Percentiles rank a stretch among this genome's conserved stretches.
These are phyloP conservation scores for Blastocystis sp. DNA, from an alignment of 352 stramenopile genomes.

Conservation along the genomic window DNA sequence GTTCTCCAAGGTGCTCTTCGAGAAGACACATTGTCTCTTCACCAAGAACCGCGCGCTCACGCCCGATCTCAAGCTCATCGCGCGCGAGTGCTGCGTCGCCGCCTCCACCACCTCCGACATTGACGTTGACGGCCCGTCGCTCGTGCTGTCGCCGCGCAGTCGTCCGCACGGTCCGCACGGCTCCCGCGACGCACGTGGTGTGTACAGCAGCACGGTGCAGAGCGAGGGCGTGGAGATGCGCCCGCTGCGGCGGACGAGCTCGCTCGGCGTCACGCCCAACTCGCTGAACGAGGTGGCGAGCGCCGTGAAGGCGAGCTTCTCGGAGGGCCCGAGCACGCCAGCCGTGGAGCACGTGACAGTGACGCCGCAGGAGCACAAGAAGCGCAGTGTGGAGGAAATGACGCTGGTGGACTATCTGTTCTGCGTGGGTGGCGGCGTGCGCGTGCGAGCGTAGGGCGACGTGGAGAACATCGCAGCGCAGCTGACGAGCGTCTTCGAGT, in stretches of 20 bases:
- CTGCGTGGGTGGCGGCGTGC: neutral
- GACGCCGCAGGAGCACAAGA: neutral
- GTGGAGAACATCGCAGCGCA: slow-evolving; percentile 5
- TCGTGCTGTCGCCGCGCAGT: neutral
- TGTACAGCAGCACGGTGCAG: neutral
- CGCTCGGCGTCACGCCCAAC: neutral
- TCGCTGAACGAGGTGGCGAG: neutral
- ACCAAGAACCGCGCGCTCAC: neutral
- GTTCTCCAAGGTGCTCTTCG: neutral
- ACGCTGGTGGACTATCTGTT: slow-evolving; percentile 44
- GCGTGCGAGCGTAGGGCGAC: slow-evolving; percentile 6
- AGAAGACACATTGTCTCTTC: neutral
- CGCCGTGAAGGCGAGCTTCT: neutral
- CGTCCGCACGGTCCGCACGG: neutral
- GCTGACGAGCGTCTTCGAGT: slow-evolving; percentile 18
- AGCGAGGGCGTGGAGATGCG: neutral
- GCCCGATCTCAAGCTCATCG: neutral
- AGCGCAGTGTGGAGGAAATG: slow-evolving; percentile 2
- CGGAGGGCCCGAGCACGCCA: neutral
- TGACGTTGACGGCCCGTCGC: neutral
- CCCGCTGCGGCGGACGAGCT: neutral
- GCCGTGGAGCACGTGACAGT: neutral
- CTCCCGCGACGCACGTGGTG: neutral
- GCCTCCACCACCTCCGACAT: neutral
- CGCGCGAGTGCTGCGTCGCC: neutral